These are phyloP conservation scores for Penicillium sclerotiorum DNA, from an alignment of 2,329 filamentous ascomycete genomes.

Conservation along the genomic window DNA sequence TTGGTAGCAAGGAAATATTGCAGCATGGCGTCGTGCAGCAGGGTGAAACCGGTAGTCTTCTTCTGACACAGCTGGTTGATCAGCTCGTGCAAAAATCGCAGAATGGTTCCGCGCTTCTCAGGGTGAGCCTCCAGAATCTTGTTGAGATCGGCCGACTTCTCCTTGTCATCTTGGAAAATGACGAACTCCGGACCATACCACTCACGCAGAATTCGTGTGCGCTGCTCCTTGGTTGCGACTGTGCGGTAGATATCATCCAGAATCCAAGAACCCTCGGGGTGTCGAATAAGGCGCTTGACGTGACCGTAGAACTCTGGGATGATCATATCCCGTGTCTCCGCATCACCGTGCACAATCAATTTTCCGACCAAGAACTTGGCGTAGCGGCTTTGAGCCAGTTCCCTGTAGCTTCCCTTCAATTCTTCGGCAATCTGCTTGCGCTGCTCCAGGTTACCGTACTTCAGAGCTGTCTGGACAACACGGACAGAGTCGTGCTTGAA, in stretches of 20 bases:
- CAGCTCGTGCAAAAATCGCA: constrained; percentile 81
- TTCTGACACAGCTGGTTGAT: constrained; percentile 95
- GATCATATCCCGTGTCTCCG: constrained; percentile 82
- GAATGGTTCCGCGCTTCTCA: constrained; percentile 83
- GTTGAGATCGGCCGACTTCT: constrained; percentile 64
- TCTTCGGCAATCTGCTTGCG: constrained; percentile 84
- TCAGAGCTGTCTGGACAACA: constrained; percentile 93
- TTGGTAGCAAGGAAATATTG: constrained; percentile 88
- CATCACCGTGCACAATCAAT: constrained; percentile 87
- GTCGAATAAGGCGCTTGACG: constrained; percentile 90
- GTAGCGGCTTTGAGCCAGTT: constrained; percentile 91
- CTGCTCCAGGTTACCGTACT: constrained; percentile 86
- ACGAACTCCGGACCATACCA: constrained; percentile 97
- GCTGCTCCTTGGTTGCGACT: constrained; percentile 83
- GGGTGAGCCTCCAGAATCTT: constrained; percentile 75
- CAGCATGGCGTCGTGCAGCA: constrained; percentile 97
- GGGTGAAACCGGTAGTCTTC: constrained; percentile 94
- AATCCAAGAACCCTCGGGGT: constrained; percentile 96
- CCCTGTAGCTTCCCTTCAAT: constrained; percentile 79
- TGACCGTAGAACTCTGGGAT: constrained; percentile 94
- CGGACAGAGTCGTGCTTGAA: constrained; percentile 98
- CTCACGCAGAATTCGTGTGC: constrained; percentile 80
- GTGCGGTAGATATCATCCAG: constrained; percentile 94
- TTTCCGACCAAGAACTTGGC: constrained; percentile 98
- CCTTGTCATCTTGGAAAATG: constrained; percentile 67